Base-by-base conservation (phyloP, 305 asterid genomes). In the Fraxinus velutina region DNA sequence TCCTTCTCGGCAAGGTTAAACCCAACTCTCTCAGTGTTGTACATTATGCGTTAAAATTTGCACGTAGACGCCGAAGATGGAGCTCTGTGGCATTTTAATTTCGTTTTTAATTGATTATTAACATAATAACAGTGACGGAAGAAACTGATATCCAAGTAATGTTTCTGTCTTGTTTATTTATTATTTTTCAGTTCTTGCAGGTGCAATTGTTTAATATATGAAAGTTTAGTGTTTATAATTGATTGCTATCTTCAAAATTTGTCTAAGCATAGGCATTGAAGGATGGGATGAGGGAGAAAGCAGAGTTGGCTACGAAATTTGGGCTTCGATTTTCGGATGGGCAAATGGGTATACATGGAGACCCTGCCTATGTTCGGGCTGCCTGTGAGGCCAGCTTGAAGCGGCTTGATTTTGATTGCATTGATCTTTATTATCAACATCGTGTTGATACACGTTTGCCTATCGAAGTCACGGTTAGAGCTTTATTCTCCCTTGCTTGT, bases 381-480 rank as follows among this genome's bases (percentile, higher is more conserved):
- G 82, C 90, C 9, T 89, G 92, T 50, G 88, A 83, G 77, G 86
- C 84, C 73, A 85, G 90, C 57, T 57, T 88, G 86, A 85, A 87
- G 82, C 82, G 90, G 1, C 86, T 88, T 5, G 83, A 80, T 50
- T 27, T 85, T 76, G 73, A 89, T 33, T 87, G 78, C 77, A 88
- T 86, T 1, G 90, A 88, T 78, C 86, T 88, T 34, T 88, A 88
- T 62, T 88, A 79, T 75, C 82, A 78, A 8, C 90, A 85, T 73
- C 85, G 90, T 1, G 84, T 89, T 29, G 90, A 85, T 55, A 82
- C 70, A 2, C 78, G 78, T 0, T 29, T 87, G 34, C 91, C 91
- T 0, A 87, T 89, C 33, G 90, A 89, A 84, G 60, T 89, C 82
- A 89, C 91, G 78, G 91, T 88, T 71, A 30, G 84, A 33, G 22